Percentiles rank a stretch among this genome's conserved stretches.
Conservation (phyloP, 1,284 basidiomycete genomes). For the Marasmius oreades region DNA sequence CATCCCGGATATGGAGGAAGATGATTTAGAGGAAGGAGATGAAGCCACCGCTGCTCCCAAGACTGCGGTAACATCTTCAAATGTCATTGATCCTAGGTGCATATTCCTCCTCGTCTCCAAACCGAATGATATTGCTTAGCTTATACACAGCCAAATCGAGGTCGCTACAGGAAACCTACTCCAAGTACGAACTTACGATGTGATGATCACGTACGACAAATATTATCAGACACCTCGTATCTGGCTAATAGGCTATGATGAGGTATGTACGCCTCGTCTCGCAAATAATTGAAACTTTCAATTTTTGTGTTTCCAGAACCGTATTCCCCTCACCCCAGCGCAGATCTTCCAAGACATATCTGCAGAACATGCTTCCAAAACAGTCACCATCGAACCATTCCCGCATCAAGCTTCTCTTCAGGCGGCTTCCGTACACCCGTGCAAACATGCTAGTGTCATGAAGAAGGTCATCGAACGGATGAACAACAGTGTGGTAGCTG, state of each 20-base stretch:
- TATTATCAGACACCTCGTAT: slow-evolving; percentile 96
- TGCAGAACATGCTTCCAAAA: slow-evolving; percentile 97
- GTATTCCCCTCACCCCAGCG: slow-evolving; percentile 78
- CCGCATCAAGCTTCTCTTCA: slow-evolving; percentile 85
- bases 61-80: slow-evolving; percentile 24
- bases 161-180: slow-evolving; percentile 79
- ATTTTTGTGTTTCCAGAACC: slow-evolving; percentile 51
- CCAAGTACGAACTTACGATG: slow-evolving; percentile 97
- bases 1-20: slow-evolving; percentile 91
- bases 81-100: slow-evolving; percentile 38
- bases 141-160: slow-evolving; percentile 46
- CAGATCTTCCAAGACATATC: slow-evolving; percentile 98
- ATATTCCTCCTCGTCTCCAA: slow-evolving; percentile 13
- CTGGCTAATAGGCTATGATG: slow-evolving; percentile 94
- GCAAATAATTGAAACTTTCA: neutral
- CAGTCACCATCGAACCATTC: slow-evolving; percentile 98
- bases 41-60: slow-evolving; percentile 74
- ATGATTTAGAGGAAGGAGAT: slow-evolving; percentile 78
- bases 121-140: no score
- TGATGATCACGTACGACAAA: slow-evolving; percentile 99
- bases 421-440: slow-evolving; percentile 92
- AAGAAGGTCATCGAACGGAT: slow-evolving; percentile 99
- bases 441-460: slow-evolving; percentile 99
- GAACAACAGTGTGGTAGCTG: slow-evolving; percentile 84
- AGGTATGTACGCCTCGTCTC: slow-evolving; percentile 47